Evolutionary conservation across 306 rosid species (phyloP).

Genomic region (Prinsepia uniflora): DNA sequence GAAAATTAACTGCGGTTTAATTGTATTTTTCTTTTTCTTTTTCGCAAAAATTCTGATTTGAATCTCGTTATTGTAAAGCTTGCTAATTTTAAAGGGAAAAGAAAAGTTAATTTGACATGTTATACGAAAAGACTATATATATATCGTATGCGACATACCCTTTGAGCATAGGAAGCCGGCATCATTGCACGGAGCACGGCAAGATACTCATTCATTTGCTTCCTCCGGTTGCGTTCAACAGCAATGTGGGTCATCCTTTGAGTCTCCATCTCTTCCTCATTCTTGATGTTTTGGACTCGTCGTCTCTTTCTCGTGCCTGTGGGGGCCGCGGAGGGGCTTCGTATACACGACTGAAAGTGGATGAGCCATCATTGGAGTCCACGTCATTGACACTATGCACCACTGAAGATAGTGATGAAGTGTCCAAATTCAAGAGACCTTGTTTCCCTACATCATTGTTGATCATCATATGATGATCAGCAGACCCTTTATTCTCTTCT

Average conservation of each 20-base stretch:
- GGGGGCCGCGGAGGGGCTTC: conserved; percentile 2
- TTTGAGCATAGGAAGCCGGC: conserved; percentile 34
- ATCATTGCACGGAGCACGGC: conserved; percentile 35
- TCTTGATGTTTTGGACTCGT: conserved; percentile 24
- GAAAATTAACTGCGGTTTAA: background rate
- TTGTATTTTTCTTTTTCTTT: background rate
- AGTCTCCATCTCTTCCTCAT: conserved; percentile 32
- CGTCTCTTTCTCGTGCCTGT: conserved; percentile 19
- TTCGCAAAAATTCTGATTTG: background rate
- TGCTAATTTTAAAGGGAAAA: too few relatives aligned
- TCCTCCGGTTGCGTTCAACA: conserved; percentile 41
- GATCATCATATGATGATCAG: background rate
- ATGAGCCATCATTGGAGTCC: background rate
- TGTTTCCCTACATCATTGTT: conserved; percentile 8
- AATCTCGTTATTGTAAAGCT: too few relatives aligned
- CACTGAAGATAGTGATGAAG: conserved; percentile 16
- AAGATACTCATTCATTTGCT: conserved; percentile 38
- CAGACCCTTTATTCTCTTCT: conserved; percentile 11
- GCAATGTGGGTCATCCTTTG: conserved; percentile 43
- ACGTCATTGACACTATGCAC: background rate
- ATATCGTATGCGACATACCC: conserved; percentile 15
- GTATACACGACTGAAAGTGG: background rate
- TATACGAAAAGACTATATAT: background rate
- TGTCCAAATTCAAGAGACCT: background rate
- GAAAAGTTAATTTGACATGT: background rate